Percentiles rank a stretch among this genome's conserved stretches.
Evolutionary conservation across 164 flowering plant genomes (phyloP).

Genomic region (Chimonanthus praecox): DNA sequence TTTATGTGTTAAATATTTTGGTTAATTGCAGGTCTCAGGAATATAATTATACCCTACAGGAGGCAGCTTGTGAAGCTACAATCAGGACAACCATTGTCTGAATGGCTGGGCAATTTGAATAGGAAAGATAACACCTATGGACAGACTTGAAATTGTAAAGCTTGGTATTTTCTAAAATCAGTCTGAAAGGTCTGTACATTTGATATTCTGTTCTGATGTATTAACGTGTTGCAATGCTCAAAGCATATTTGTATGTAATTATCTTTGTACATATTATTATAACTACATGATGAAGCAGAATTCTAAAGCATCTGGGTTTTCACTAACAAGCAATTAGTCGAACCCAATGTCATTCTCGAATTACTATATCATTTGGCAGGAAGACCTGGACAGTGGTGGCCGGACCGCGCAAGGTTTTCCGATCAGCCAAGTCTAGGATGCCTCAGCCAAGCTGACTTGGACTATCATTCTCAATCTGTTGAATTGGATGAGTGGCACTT

Average conservation of each 20-base stretch:
- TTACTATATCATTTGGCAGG: too few relatives aligned
- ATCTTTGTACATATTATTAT: not conserved
- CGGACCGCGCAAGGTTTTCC: too few relatives aligned
- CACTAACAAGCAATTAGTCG: too few relatives aligned
- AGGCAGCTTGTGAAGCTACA: slow-evolving; percentile 56
- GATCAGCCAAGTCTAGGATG: too few relatives aligned
- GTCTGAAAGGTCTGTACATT: not conserved
- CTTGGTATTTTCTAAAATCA: not conserved
- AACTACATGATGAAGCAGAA: not conserved
- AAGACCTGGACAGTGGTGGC: too few relatives aligned
- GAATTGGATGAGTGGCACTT: too few relatives aligned
- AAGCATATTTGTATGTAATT: not conserved
- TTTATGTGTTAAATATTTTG: not conserved
- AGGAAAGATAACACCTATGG: slow-evolving; percentile 31
- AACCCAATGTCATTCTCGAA: too few relatives aligned
- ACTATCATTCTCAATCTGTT: too few relatives aligned
- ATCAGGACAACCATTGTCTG: slow-evolving; percentile 33
- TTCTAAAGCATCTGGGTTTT: not conserved
- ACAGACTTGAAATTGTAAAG: slow-evolving; percentile 16
- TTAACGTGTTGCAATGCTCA: not conserved
- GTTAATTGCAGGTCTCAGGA: slow-evolving; percentile 62
- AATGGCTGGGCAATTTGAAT: slow-evolving; percentile 51
- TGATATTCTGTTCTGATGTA: not conserved
- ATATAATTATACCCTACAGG: slow-evolving; percentile 78
- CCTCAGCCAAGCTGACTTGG: too few relatives aligned